These are phyloP conservation scores for Beauveria asiatica DNA, from an alignment of 2,329 filamentous ascomycete genomes.

Conservation along the genomic window DNA sequence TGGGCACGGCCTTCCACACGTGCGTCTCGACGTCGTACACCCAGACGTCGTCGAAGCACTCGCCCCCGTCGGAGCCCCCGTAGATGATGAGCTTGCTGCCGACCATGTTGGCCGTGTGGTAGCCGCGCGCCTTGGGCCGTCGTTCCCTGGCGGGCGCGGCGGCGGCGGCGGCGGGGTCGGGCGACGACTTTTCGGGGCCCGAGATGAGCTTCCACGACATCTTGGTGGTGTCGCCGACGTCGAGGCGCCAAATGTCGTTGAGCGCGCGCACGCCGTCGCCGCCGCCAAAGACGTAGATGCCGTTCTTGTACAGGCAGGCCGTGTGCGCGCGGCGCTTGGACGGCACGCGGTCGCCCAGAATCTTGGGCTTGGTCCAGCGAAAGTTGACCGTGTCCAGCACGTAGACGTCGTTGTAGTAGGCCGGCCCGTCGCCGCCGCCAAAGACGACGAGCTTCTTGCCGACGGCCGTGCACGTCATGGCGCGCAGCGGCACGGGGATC, in stretches of 20 bases:
- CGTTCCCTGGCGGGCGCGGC: constrained; percentile 15
- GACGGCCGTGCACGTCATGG: constrained; percentile 65
- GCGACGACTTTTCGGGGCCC: constrained; percentile 29
- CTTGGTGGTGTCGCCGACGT: constrained; percentile 56
- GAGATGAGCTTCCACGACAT: constrained; percentile 63
- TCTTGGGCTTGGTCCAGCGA: constrained; percentile 54
- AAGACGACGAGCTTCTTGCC: constrained; percentile 64
- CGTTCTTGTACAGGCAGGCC: constrained; percentile 62
- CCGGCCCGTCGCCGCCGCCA: constrained; percentile 60
- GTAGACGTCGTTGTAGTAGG: constrained; percentile 65
- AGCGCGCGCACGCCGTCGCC: constrained; percentile 62
- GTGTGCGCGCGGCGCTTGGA: constrained; percentile 59
- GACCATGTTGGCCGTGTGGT: constrained; percentile 67
- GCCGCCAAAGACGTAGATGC: constrained; percentile 64
- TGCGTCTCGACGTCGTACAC: constrained; percentile 59
- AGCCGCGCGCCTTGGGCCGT: constrained; percentile 56
- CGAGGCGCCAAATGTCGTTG: constrained; percentile 65
- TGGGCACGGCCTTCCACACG: constrained; percentile 50
- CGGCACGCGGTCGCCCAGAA: constrained; percentile 49
- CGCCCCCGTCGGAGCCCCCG: constrained; percentile 60
- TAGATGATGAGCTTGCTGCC: constrained; percentile 64
- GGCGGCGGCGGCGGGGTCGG: constrained; percentile 19
- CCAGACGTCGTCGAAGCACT: constrained; percentile 68
- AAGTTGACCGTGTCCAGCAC: constrained; percentile 64
- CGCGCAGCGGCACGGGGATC: constrained; percentile 54